Evolutionary conservation across 2,329 filamentous ascomycete genomes (phyloP).

Genomic region (Chaetomiaceae sp.): DNA sequence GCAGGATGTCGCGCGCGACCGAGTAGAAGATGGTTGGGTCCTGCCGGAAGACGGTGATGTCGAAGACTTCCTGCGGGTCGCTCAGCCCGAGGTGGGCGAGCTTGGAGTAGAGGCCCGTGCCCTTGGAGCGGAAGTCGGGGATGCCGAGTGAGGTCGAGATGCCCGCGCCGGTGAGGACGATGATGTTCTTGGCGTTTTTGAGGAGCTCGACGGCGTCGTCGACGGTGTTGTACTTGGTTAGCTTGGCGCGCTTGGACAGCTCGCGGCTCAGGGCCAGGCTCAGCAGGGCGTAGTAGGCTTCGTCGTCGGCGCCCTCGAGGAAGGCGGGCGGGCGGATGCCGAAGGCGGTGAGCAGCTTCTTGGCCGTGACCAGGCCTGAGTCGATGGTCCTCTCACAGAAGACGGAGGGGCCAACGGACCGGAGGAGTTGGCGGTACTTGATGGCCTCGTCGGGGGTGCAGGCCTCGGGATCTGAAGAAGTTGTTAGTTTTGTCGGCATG

Average conservation of each 20-base stretch:
- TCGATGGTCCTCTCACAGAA: conserved; percentile 72
- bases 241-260: conserved; percentile 74
- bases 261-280: conserved; percentile 75
- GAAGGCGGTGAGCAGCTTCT: conserved; percentile 84
- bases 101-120: conserved; percentile 85
- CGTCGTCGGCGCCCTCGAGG: conserved; percentile 67
- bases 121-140: conserved; percentile 92
- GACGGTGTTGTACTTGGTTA: conserved; percentile 75
- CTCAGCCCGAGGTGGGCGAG: conserved; percentile 70
- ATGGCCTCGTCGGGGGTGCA: conserved; percentile 67
- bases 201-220: conserved; percentile 82
- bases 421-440: conserved; percentile 65
- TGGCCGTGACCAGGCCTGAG: conserved; percentile 65
- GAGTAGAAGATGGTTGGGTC: conserved; percentile 89
- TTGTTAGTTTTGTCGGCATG: conserved; percentile 15
- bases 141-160: conserved; percentile 97
- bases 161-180: conserved; percentile 91
- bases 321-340: conserved; percentile 69
- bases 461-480: conserved; percentile 39
- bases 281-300: conserved; percentile 70
- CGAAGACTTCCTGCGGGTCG: conserved; percentile 94
- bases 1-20: conserved; percentile 85
- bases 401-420: conserved; percentile 68
- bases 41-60: conserved; percentile 79
- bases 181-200: conserved; percentile 70